A percentile compares a stretch with the other conserved stretches of the same genome.
phyloP scores from a whole-genome alignment of 768 basidiomycete genomes.

The Boletus pseudopeckii region DNA sequence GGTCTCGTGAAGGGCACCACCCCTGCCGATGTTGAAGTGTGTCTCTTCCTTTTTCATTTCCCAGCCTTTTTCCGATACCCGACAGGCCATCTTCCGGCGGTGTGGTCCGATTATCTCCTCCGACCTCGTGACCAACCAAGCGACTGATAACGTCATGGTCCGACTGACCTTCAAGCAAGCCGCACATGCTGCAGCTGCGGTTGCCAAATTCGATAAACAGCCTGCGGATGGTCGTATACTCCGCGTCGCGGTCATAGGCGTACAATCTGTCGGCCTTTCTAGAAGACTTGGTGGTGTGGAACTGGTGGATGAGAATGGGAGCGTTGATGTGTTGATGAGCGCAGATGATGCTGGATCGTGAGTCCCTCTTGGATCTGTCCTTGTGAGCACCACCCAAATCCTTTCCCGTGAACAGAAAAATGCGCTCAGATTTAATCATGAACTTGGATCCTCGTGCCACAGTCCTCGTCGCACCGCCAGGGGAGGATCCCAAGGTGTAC shows the following conservation, averaged over 20 bases:
- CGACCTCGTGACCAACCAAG: constrained; percentile 16
- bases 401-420: constrained; percentile 51
- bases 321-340: constrained; percentile 56
- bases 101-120: constrained; percentile 62
- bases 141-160: constrained; percentile 47
- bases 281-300: constrained; percentile 58
- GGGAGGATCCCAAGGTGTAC: constrained; percentile 54
- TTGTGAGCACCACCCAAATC: background rate
- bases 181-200: constrained; percentile 59
- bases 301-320: constrained; percentile 37
- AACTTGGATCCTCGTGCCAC: constrained; percentile 58
- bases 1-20: constrained; percentile 76
- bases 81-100: constrained; percentile 71
- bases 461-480: constrained; percentile 67
- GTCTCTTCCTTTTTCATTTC: background rate
- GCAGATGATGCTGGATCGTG: constrained; percentile 52
- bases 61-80: background rate
- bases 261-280: constrained; percentile 49
- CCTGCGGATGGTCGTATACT: constrained; percentile 79
- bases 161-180: constrained; percentile 70
- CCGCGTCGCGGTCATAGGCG: constrained; percentile 61
- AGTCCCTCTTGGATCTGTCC: constrained; percentile 4
- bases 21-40: constrained; percentile 67
- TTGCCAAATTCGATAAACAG: constrained; percentile 73
- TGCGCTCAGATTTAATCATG: constrained; percentile 79